Evolutionary conservation across 2,329 filamentous ascomycete genomes (phyloP).

Genomic region (Colletotrichum camelliae): DNA sequence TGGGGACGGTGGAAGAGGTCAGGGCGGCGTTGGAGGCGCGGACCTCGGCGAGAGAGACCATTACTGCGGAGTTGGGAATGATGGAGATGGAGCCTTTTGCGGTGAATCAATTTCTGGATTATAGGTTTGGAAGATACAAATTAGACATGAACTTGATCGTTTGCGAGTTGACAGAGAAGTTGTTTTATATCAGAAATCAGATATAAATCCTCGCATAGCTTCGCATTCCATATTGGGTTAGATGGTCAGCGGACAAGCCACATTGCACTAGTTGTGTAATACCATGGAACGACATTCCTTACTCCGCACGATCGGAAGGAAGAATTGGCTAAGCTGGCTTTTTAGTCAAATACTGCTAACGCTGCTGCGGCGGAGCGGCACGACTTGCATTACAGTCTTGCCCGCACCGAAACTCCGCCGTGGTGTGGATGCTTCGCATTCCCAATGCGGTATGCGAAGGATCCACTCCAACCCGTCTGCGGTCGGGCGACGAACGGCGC

Average conservation of each 20-base stretch:
- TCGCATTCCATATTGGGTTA: conserved; percentile 2
- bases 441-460: conserved; percentile 1
- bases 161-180: neutral
- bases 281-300: neutral
- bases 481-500: neutral
- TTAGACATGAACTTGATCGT: neutral
- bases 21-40: conserved; percentile 43
- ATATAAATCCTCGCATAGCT: neutral
- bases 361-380: neutral
- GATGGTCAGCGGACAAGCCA: neutral
- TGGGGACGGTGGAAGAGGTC: conserved; percentile 39
- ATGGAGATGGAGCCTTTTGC: neutral
- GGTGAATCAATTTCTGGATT: neutral
- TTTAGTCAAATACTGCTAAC: neutral
- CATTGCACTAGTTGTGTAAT: neutral
- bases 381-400: neutral
- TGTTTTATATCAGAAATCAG: neutral
- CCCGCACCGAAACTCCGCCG: neutral
- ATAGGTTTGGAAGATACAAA: neutral
- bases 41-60: conserved; percentile 42
- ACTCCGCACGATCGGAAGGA: neutral
- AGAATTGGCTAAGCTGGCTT: neutral
- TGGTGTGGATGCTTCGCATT: neutral
- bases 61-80: conserved; percentile 2
- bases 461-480: neutral